phyloP scores from a whole-genome alignment of 768 basidiomycete genomes.

The Polyporus arcularius region DNA sequence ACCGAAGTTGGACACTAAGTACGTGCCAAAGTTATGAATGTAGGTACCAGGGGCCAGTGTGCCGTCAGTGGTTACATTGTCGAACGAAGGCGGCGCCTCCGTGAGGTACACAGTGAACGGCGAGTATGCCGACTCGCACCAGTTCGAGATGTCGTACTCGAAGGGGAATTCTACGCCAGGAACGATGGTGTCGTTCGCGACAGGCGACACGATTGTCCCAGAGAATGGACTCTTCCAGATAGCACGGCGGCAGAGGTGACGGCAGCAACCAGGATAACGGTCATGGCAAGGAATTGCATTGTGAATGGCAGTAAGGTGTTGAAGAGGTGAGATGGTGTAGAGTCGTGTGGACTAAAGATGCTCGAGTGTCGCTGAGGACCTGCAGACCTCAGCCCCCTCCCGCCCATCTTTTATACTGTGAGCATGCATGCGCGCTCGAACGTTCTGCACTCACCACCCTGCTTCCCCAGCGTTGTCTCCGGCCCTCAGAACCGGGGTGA shows the following conservation, averaged over 20 bases:
- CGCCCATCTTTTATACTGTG: constrained; percentile 6
- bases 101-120: constrained; percentile 23
- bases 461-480: not conserved
- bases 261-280: constrained; percentile 3
- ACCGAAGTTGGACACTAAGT: constrained; percentile 24
- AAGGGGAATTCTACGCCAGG: constrained; percentile 17
- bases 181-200: not conserved
- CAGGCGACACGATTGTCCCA: constrained; percentile 17
- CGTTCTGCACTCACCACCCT: not conserved
- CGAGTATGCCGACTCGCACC: constrained; percentile 21
- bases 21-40: constrained; percentile 19
- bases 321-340: not conserved
- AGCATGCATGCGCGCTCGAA: not conserved
- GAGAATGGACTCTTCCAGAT: constrained; percentile 20
- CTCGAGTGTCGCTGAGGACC: not conserved
- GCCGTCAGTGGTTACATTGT: constrained; percentile 18
- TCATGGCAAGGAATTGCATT: constrained; percentile 13
- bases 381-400: not conserved
- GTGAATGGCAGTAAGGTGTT: not conserved
- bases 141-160: constrained; percentile 14
- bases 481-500: not conserved
- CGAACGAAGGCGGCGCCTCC: constrained; percentile 13
- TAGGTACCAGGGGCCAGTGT: constrained; percentile 19
- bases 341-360: no score
- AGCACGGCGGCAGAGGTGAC: constrained; percentile 9